These are phyloP conservation scores for Echeveria elegans DNA, from an alignment of 164 flowering plant genomes.

Conservation along the genomic window DNA sequence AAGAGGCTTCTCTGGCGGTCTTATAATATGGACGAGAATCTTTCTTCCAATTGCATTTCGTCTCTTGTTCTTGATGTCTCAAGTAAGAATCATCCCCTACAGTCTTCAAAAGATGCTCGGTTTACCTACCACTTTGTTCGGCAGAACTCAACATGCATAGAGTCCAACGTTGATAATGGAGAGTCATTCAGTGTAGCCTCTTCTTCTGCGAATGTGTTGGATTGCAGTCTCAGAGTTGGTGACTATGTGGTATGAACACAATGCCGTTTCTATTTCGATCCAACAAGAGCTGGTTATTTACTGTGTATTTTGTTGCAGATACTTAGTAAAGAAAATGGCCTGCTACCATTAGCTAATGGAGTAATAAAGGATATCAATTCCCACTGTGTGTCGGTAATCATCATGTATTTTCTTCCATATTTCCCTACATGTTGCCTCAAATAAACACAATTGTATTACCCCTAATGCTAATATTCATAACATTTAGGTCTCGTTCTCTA, in stretches of 20 bases:
- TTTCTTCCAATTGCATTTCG: constrained; percentile 30
- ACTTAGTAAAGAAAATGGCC: constrained; percentile 53
- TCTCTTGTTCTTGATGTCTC: constrained; percentile 67
- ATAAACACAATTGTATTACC: background rate
- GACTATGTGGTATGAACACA: constrained; percentile 70
- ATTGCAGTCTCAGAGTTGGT: constrained; percentile 53
- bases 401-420: background rate
- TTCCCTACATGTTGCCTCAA: background rate
- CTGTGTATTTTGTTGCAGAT: constrained; percentile 31
- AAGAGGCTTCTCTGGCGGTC: constrained; percentile 48
- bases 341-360: constrained; percentile 62
- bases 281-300: constrained; percentile 6
- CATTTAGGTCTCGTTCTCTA: constrained; percentile 65
- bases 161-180: constrained; percentile 14
- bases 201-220: constrained; percentile 25
- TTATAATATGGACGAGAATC: constrained; percentile 23
- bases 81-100: constrained; percentile 22
- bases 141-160: constrained; percentile 19
- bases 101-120: constrained; percentile 29
- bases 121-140: constrained; percentile 63
- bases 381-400: constrained; percentile 68
- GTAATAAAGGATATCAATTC: constrained; percentile 53
- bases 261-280: background rate
- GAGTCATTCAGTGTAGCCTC: constrained; percentile 17
- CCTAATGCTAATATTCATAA: background rate